These are phyloP conservation scores for Elaeis oleifera DNA, from an alignment of 202 grass and related monocot genomes.

Conservation along the genomic window DNA sequence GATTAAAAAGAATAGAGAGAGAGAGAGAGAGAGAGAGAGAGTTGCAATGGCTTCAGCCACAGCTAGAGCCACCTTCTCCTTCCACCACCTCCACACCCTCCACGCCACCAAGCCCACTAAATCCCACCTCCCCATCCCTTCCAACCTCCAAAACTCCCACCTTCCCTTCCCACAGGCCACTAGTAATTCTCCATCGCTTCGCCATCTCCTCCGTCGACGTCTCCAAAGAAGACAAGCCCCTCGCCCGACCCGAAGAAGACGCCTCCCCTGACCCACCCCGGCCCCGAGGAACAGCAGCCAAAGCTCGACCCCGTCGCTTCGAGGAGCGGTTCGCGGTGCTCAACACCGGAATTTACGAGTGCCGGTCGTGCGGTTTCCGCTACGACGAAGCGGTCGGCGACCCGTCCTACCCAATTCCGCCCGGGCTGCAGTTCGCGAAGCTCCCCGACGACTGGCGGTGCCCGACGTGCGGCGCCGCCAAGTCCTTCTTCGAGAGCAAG, in stretches of 20 bases:
- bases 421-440: conserved; percentile 64
- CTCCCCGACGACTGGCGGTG: conserved; percentile 83
- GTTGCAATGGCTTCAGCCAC: conserved; percentile 55
- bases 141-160: neutral
- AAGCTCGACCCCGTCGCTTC: conserved; percentile 50
- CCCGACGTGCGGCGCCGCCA: conserved; percentile 83
- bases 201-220: conserved; percentile 55
- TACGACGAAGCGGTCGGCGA: conserved; percentile 72
- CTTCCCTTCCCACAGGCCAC: neutral
- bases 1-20: too few species aligned
- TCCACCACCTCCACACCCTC: conserved; percentile 6
- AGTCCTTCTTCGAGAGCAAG: conserved; percentile 90
- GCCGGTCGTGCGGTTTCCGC: conserved; percentile 61
- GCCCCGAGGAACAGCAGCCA: neutral
- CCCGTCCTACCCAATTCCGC: conserved; percentile 71
- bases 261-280: neutral
- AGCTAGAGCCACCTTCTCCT: conserved; percentile 28
- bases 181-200: neutral
- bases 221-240: conserved; percentile 75
- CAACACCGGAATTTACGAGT: conserved; percentile 83
- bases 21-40: neutral
- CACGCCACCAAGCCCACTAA: neutral
- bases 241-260: conserved; percentile 16
- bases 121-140: conserved; percentile 15
- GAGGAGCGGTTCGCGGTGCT: conserved; percentile 90